Evolutionary conservation across 495 filamentous ascomycete species (phyloP).

Genomic region (Schizothecium vesticola): DNA sequence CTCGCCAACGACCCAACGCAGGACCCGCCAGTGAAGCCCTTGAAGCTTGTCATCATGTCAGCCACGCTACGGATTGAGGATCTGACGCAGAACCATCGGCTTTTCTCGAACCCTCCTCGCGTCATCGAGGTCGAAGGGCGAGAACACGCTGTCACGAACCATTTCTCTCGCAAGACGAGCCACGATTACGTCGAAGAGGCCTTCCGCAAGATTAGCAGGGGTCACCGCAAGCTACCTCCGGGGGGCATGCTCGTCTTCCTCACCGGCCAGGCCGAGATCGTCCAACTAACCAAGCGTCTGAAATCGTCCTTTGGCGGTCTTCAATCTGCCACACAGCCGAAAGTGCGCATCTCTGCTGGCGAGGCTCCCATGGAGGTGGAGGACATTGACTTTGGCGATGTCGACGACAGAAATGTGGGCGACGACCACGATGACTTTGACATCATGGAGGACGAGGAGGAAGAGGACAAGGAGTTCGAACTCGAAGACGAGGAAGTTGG

Average conservation of each 20-base stretch:
- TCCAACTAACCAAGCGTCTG: slow-evolving; percentile 66
- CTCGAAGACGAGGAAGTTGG: slow-evolving; percentile 59
- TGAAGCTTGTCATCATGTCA: slow-evolving; percentile 98
- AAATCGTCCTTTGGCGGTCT: slow-evolving; percentile 61
- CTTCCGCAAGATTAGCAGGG: slow-evolving; percentile 80
- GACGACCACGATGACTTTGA: slow-evolving; percentile 44
- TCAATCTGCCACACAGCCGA: slow-evolving; percentile 50
- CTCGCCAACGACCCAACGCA: slow-evolving; percentile 31
- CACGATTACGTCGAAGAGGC: slow-evolving; percentile 86
- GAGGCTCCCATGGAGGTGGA: slow-evolving; percentile 81
- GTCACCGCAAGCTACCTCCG: slow-evolving; percentile 84
- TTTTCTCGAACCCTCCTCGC: slow-evolving; percentile 79
- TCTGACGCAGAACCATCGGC: slow-evolving; percentile 72
- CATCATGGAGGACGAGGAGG: slow-evolving; percentile 49
- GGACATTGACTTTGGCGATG: slow-evolving; percentile 74
- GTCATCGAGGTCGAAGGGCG: slow-evolving; percentile 89
- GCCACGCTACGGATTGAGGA: slow-evolving; percentile 88
- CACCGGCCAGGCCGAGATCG: slow-evolving; percentile 90
- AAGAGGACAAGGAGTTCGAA: slow-evolving; percentile 54
- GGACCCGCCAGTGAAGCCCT: slow-evolving; percentile 55
- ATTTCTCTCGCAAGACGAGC: slow-evolving; percentile 79
- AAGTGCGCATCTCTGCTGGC: slow-evolving; percentile 65
- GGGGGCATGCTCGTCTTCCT: slow-evolving; percentile 94
- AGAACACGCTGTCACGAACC: slow-evolving; percentile 82
- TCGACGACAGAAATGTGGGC: slow-evolving; percentile 42